Evolutionary conservation across 1,284 basidiomycete species (phyloP), one percentile per base, ranked within the genome.

Genomic region (Phaffia rhodozyma): DNA sequence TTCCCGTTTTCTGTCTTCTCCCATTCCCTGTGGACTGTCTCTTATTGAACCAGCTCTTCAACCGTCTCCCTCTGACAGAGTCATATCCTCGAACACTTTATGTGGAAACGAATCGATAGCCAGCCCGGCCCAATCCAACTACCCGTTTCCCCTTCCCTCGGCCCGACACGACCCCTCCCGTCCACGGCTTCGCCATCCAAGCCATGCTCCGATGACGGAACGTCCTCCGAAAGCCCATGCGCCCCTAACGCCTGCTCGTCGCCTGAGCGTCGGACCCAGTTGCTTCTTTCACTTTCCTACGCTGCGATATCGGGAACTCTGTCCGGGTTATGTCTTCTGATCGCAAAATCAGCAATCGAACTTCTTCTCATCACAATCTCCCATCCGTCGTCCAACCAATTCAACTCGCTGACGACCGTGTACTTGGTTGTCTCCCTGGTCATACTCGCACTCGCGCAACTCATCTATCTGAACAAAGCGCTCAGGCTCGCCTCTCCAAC

Each of bases 311-410:
- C 88, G 1, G 93, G 92, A 0, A 91, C 91, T n/a, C 79, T 97
- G 21, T 91, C 88, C 0, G 93, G 92, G 32, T 87, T 96, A 81
- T 96, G 91, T 71, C 79, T 97, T 50, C 79, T 97, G 6, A 88
- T 97, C 66, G 92, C 93, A 43, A 97, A 97, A 78, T 90, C 89
- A 60, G 91, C 90, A 2, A 88, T 96, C 13, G 91, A 96, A 75
- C 79, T 97, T 11, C 79, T 97, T 11, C 78, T 97, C 66, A 78
- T 92, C 32, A 91, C 91, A 0, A 72, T 94, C 47, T 78, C 80
- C 7, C 87, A 87, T 3, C 38, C 38, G 13, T 43, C 38, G 38
- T 76, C 86, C 54, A 96, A 94, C 72, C 91, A 97, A 73, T 96
- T 97, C 72, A 85, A 83, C 79, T 78, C 83, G 58, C 89, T 86